Evolutionary conservation across 768 basidiomycete species (phyloP).

Genomic region (Tephrocybe sp.): DNA sequence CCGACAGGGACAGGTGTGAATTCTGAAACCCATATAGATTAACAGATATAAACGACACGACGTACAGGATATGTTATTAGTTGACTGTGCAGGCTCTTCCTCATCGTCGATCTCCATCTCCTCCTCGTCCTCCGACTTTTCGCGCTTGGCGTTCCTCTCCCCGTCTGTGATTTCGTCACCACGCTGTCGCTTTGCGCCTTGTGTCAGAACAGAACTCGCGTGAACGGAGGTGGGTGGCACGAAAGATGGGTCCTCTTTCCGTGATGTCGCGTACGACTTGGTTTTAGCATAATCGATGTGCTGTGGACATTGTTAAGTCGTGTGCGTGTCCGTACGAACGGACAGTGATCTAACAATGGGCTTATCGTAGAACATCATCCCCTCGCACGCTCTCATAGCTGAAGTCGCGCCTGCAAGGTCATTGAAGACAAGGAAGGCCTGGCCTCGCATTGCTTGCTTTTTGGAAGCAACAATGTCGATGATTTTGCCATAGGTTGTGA

Average conservation of each 20-base stretch:
- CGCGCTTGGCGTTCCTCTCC: slow-evolving; percentile 62
- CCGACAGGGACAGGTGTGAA: slow-evolving; percentile 23
- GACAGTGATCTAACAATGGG: slow-evolving; percentile 65
- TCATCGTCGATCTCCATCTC: slow-evolving; percentile 97
- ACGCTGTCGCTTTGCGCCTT: slow-evolving; percentile 63
- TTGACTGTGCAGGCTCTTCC: slow-evolving; percentile 50
- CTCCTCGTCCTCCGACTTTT: slow-evolving; percentile 74
- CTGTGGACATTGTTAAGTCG: slow-evolving; percentile 36
- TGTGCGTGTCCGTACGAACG: slow-evolving; percentile 5
- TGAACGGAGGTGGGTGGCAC: slow-evolving; percentile 69
- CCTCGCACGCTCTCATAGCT: slow-evolving; percentile 90
- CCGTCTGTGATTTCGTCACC: slow-evolving; percentile 57
- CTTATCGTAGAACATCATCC: slow-evolving; percentile 91
- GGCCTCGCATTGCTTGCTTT: slow-evolving; percentile 81
- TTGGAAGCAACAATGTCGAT: slow-evolving; percentile 93
- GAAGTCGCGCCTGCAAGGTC: slow-evolving; percentile 90
- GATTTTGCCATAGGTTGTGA: slow-evolving; percentile 90
- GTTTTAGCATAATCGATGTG: slow-evolving; percentile 88
- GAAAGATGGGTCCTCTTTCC: slow-evolving; percentile 77
- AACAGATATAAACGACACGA: slow-evolving; percentile 24
- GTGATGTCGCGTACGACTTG: slow-evolving; percentile 83
- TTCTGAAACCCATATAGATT: slow-evolving; percentile 23
- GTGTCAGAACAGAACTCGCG: slow-evolving; percentile 43
- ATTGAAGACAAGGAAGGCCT: slow-evolving; percentile 94
- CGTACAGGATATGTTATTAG: slow-evolving; percentile 45